phyloP scores from a whole-genome alignment of 2,329 filamentous ascomycete species.

The Thelonectria rubi region DNA sequence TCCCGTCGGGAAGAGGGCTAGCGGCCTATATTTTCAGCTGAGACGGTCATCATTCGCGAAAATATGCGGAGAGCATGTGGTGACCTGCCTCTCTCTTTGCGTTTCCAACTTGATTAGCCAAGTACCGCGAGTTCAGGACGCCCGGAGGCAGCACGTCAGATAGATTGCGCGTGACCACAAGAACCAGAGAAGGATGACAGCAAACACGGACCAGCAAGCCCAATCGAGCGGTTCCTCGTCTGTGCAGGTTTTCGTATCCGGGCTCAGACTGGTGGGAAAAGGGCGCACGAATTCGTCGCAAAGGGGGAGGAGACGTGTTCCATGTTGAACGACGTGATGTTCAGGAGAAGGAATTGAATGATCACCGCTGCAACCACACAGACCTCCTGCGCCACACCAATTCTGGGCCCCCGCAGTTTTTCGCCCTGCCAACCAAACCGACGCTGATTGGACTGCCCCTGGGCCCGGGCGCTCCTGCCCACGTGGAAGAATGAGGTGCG shows the following conservation, averaged over 20 bases:
- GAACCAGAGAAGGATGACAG: constrained; percentile 2
- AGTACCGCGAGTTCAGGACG: neutral
- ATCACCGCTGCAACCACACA: constrained; percentile 2
- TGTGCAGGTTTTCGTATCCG: constrained; percentile 6
- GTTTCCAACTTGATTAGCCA: neutral
- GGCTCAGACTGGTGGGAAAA: neutral
- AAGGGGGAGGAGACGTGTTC: neutral
- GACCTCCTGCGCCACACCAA: constrained; percentile 9
- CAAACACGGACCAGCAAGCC: constrained; percentile 15
- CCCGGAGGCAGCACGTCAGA: neutral
- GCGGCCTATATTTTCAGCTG: constrained; percentile 11
- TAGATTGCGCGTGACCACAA: constrained; percentile 8
- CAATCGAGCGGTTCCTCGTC: constrained; percentile 16
- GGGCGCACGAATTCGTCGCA: constrained; percentile 1
- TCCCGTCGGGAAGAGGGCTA: constrained; percentile 14
- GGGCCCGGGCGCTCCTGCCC: constrained; percentile 1
- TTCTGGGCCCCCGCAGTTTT: neutral
- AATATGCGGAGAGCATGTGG: neutral
- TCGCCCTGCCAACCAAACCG: constrained; percentile 9
- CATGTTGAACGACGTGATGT: constrained; percentile 3
- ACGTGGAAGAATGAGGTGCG: constrained; percentile 14
- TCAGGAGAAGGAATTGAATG: neutral
- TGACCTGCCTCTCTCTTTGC: neutral
- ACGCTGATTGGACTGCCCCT: constrained; percentile 15
- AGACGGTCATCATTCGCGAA: constrained; percentile 1